Base-by-base conservation (phyloP, 148 eudicot species). In the Arbutus unedo region DNA sequence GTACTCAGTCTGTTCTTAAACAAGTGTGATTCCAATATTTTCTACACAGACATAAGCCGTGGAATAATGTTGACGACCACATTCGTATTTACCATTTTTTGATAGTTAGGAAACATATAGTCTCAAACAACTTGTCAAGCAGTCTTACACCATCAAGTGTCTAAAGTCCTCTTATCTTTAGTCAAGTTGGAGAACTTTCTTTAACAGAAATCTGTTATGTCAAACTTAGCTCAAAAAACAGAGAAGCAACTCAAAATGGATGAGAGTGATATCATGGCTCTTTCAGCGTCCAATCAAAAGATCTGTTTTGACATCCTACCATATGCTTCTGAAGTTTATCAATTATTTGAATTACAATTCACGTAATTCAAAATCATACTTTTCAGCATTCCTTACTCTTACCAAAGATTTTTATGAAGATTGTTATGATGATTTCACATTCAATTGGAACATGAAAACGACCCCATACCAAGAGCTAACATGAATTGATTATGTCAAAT, bases 241-340 rank as follows among this genome's bases (percentile, higher is more conserved):
- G 11, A n/a, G 41, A 38, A 50, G 57, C 16, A 75, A 75, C 14
- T 23, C 43, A 54, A 25, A 53, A 73, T 14, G 25, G 66, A 59
- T 2, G 8, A 64, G 38, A 21, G 70, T 8, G 21, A 10, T 11
- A 21, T 23, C 14, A 64, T 10, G 25, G 13, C 70, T 21, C 6
- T 64, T 16, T 8, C 23, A 23, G 8, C 51, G 54, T 56, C 25
- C 80, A 21, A 59, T 41, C 16, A 45, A 78, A 59, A 59, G 53
- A 80, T 66, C n/a, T 54, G 48, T 50, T 75, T 57, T 38, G 10
- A 77, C 48, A 54, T 25, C 47, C 56, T 49, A n/a, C 55, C 77
- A 73, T 21, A 23, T 11, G 4, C 7, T 23, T 75, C 8, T 13
- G 78, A 11, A 76, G n/a, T 18, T 8, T 77, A 77, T 41, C 60